Evolutionary conservation across 2,329 filamentous ascomycete species (phyloP), one percentile per base, ranked within the genome.

Genomic region (Penicillium griseofulvum): DNA sequence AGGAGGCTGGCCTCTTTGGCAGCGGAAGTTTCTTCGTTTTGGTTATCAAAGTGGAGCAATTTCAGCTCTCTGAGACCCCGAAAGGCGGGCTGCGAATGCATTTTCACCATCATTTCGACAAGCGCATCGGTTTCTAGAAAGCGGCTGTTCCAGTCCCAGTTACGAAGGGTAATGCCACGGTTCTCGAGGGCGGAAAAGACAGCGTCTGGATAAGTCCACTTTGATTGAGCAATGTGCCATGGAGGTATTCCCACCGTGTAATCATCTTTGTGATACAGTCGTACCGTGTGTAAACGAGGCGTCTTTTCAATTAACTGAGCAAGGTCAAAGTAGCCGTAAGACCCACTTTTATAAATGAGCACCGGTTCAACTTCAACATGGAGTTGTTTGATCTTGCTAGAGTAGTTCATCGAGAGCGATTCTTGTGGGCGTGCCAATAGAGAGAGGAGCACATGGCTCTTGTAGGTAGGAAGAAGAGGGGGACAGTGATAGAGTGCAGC

Each of bases 191-290:
- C 81, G 2, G 82, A 72, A 57, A 95, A 88, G 0, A 96, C 73
- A 5, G 81, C 76, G 6, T 79, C 71, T 11, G 87, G 82, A 67
- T 94, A 92, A 16, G 79, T 80, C 88, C 89, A 95, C 58, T 83
- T 85, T 24, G 70, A 69, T 4, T 44, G 54, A 4, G 49, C 48
- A 10, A 68, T 68, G 9, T 65, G 56, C 65, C 64, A 69, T 7
- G 61, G 53, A 12, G 72, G 70, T 34, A 71, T 60, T 4, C 71
- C 72, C 7, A 70, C 61, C n/a, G 67, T 54, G 36, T 68, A 66
- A 65, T 95, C 89, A 46, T 83, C 78, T 11, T 81, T 81, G 62
- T 92, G 88, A 59, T 86, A 87, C 16, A 96, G 80, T 54, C 91
- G 84, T 31, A 97, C 73, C 46, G 87, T 81, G 49, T 81, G 81